Base-by-base conservation (phyloP, 2,329 filamentous ascomycete species). In the Fusarium miscanthi region DNA sequence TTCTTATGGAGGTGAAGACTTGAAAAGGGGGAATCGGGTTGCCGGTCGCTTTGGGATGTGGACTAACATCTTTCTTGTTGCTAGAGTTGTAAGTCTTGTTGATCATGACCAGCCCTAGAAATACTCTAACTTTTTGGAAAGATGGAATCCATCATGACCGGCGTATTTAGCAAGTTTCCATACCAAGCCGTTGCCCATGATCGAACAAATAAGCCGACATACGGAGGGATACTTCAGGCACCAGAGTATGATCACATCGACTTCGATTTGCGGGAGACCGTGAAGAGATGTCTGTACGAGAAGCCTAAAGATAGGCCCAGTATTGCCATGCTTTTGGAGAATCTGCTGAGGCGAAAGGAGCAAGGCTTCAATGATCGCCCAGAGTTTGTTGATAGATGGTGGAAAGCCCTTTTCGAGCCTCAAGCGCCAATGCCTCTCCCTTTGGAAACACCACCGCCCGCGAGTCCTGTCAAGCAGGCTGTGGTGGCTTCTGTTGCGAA, bases 41-140 rank as follows among this genome's bases (percentile, higher is more conserved):
- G 78, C 77, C 3, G 78, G 78, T 1, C 77, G 78, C 35, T 80
- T 70, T 59, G 78, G 78, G 4, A 63, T 59, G 12, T 80, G 78
- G 78, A 78, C 78, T 4, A 78, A 78, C 43, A 58, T 79, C 33
- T 80, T 79, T 49, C 62, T 77, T 35, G 73, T 78, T 25, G 78
- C 63, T 9, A 76, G 70, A 65, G 68, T 77, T 43, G 78, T 78
- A 33, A 73, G 76, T 73, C 21, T n/a, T 19, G 13, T 19, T 25
- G 16, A 33, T 6, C n/a, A 51, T 23, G 19, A 35, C 30, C 23
- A 23, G 16, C 21, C 25, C 16, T 17, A n/a, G 13, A 21, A 33
- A 27, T 19, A 31, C 8, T 21, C 70, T 77, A 61, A 76, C 27
- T 8, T 13, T 14, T 21, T 14, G 11, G 31, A 79, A 37, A 58